Percentiles rank a stretch among this genome's conserved stretches.
Conservation (phyloP, 202 grass and related monocot genomes). For the Dendrocalamus latiflorus region DNA sequence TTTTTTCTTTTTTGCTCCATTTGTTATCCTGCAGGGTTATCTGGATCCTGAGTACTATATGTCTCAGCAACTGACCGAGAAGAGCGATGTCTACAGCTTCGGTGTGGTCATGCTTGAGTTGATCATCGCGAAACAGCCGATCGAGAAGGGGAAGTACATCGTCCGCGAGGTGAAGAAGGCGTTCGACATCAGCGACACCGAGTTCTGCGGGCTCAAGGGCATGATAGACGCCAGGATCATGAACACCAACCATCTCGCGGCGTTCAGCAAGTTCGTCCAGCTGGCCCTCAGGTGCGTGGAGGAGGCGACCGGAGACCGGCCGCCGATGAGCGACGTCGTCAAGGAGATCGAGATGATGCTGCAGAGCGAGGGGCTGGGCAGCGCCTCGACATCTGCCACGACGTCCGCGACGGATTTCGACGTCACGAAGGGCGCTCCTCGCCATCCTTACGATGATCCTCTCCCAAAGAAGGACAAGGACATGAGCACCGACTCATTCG, state of each 20-base stretch:
- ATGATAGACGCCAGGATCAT: constrained; percentile 64
- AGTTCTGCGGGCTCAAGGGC: constrained; percentile 76
- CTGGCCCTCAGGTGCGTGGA: constrained; percentile 65
- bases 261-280: constrained; percentile 71
- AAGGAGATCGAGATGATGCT: constrained; percentile 91
- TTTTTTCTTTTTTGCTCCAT: background rate
- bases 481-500: constrained; percentile 55
- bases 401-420: constrained; percentile 69
- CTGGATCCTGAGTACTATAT: constrained; percentile 96
- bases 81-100: constrained; percentile 97
- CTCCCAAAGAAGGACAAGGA: constrained; percentile 60
- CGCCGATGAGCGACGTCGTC: constrained; percentile 72
- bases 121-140: constrained; percentile 66
- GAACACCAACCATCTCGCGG: constrained; percentile 49
- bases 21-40: constrained; percentile 60
- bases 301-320: constrained; percentile 47
- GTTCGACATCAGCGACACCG: constrained; percentile 47
- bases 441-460: constrained; percentile 68
- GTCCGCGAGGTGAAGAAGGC: constrained; percentile 60
- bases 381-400: constrained; percentile 50
- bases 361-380: constrained; percentile 62
- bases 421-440: constrained; percentile 39
- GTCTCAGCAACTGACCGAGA: constrained; percentile 84
- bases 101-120: constrained; percentile 94
- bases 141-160: constrained; percentile 88